These are phyloP conservation scores for Sugiyamaella lignohabitans DNA, from an alignment of 805 yeast genomes.

Conservation along the genomic window DNA sequence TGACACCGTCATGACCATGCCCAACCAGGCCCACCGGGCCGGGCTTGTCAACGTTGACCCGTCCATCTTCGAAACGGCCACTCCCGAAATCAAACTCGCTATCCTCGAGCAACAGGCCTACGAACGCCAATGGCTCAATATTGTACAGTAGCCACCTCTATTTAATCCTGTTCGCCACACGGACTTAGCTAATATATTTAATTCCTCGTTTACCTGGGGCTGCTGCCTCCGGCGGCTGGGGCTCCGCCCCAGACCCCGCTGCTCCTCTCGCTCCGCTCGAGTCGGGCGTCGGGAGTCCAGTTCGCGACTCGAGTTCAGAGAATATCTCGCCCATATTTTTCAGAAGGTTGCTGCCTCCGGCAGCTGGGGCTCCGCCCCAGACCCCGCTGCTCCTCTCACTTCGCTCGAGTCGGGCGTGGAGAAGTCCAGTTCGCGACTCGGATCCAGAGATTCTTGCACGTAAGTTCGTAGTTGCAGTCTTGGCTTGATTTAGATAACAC, in stretches of 20 bases:
- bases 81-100: conserved; percentile 44
- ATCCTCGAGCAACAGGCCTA: conserved; percentile 20
- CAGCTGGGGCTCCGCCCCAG: too few species aligned
- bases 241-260: neutral
- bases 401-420: too few species aligned
- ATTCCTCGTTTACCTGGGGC: neutral
- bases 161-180: too few species aligned
- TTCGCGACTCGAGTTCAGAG: too few species aligned
- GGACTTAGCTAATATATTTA: too few species aligned
- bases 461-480: too few species aligned
- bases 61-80: conserved; percentile 52
- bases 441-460: too few species aligned
- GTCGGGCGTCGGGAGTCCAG: neutral
- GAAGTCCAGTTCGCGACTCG: too few species aligned
- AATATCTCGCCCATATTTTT: too few species aligned
- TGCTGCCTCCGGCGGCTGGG: neutral
- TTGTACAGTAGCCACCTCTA: neutral
- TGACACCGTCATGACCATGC: conserved; percentile 28
- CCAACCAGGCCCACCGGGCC: conserved; percentile 48
- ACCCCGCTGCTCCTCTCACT: too few species aligned
- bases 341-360: too few species aligned
- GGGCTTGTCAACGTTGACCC: conserved; percentile 58
- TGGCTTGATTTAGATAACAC: too few species aligned
- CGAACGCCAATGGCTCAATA: conserved; percentile 18
- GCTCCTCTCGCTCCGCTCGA: neutral